A percentile compares a stretch with the other conserved stretches of the same genome.
Conservation (phyloP, 2,329 filamentous ascomycete species). For the Talaromyces atroroseus region DNA sequence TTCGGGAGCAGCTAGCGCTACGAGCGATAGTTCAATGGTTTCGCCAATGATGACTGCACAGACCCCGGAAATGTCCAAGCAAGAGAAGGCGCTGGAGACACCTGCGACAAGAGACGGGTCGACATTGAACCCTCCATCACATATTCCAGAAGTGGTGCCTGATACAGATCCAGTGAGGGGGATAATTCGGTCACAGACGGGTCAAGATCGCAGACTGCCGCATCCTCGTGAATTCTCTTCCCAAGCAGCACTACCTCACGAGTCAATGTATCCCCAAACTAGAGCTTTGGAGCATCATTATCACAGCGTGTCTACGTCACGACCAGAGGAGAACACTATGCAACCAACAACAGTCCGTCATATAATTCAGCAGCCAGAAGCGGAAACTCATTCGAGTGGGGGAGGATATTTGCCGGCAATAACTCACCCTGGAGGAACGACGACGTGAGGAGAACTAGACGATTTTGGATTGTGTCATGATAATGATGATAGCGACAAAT, state of each 20-base stretch:
- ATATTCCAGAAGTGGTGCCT: conserved; percentile 1
- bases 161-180: conserved; percentile 12
- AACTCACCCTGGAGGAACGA: conserved; percentile 12
- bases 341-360: conserved; percentile 8
- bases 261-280: conserved; percentile 2
- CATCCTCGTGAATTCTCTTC: conserved; percentile 11
- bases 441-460: conserved; percentile 9
- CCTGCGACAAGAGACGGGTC: background rate
- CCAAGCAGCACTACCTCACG: conserved; percentile 3
- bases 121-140: background rate
- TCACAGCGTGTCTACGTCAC: background rate
- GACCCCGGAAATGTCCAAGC: conserved; percentile 15
- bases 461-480: conserved; percentile 6
- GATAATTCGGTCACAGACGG: conserved; percentile 13
- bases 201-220: conserved; percentile 10
- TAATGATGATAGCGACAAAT: conserved; percentile 4
- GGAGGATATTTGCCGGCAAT: conserved; percentile 9
- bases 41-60: conserved; percentile 17
- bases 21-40: conserved; percentile 19
- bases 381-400: conserved; percentile 4
- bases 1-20: conserved; percentile 25
- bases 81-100: conserved; percentile 14
- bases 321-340: conserved; percentile 3
- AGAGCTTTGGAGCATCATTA: conserved; percentile 3
- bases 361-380: conserved; percentile 4